Percentiles rank a stretch among this genome's conserved stretches.
Conservation (phyloP, 257 asterid species). For the Solanum paucissectum region DNA sequence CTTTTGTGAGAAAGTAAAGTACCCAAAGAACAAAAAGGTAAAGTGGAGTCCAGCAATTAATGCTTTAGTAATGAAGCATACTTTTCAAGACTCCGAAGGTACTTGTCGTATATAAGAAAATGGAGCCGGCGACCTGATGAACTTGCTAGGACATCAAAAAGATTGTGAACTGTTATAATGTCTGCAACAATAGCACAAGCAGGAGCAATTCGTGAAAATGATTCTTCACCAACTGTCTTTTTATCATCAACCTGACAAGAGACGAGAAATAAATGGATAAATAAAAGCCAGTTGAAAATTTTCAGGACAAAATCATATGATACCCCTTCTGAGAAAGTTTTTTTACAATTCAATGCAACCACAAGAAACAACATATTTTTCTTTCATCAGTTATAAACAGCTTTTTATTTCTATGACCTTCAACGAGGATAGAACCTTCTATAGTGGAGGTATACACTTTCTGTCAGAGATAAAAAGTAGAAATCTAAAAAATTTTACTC, state of each 20-base stretch:
- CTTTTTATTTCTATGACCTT: neutral
- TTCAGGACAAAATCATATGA: neutral
- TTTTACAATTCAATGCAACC: neutral
- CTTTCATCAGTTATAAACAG: neutral
- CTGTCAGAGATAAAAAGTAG: neutral
- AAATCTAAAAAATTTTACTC: neutral
- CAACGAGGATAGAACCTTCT: neutral
- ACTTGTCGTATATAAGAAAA: constrained; percentile 73
- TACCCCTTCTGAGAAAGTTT: neutral
- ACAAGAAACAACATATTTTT: neutral
- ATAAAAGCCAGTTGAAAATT: constrained; percentile 7
- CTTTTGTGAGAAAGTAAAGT: neutral
- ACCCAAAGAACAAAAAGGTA: neutral
- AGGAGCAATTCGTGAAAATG: constrained; percentile 91
- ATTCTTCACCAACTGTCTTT: constrained; percentile 80
- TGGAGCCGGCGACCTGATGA: constrained; percentile 68
- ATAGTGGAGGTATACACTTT: neutral
- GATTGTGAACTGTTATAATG: constrained; percentile 75
- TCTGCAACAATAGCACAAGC: constrained; percentile 73
- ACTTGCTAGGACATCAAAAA: constrained; percentile 65
- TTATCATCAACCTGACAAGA: constrained; percentile 63
- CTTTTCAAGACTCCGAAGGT: constrained; percentile 80
- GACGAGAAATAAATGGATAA: constrained; percentile 10
- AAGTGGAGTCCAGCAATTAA: neutral
- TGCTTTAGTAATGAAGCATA: constrained; percentile 34